Evolutionary conservation across 2,329 filamentous ascomycete species (phyloP).

Genomic region (Geoglossum cookeanum): DNA sequence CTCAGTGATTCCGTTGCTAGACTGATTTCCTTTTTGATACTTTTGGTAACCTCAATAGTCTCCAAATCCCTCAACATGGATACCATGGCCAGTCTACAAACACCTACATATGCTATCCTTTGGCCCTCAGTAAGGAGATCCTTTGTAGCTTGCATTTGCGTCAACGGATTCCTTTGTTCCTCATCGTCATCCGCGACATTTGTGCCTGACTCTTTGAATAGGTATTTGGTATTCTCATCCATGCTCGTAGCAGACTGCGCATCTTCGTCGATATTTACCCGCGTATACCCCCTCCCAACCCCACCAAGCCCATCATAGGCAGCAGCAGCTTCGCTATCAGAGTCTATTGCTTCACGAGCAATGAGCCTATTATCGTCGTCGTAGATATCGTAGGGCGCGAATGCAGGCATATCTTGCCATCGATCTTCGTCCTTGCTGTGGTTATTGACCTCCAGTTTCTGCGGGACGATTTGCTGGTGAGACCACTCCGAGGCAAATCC

Average conservation of each 20-base stretch:
- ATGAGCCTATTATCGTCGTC: slow-evolving; percentile 82
- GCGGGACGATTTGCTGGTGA: slow-evolving; percentile 55
- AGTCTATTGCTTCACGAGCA: slow-evolving; percentile 56
- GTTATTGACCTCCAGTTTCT: slow-evolving; percentile 25
- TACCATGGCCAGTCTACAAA: slow-evolving; percentile 64
- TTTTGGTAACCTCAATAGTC: slow-evolving; percentile 39
- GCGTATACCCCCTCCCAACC: slow-evolving; percentile 85
- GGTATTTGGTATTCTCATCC: slow-evolving; percentile 91
- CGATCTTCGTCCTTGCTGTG: slow-evolving; percentile 41
- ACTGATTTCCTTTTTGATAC: slow-evolving; percentile 51
- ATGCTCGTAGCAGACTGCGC: slow-evolving; percentile 84
- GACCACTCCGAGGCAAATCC: slow-evolving; percentile 60
- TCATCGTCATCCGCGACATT: slow-evolving; percentile 53
- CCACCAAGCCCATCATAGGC: slow-evolving; percentile 66
- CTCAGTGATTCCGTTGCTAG: slow-evolving; percentile 58
- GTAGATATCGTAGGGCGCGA: slow-evolving; percentile 85
- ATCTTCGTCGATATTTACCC: slow-evolving; percentile 89
- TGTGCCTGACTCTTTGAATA: slow-evolving; percentile 63
- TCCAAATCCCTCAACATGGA: slow-evolving; percentile 55
- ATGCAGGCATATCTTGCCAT: slow-evolving; percentile 91
- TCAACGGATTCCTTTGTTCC: slow-evolving; percentile 55
- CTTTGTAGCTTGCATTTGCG: slow-evolving; percentile 91
- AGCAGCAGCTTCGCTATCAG: slow-evolving; percentile 47
- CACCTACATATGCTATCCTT: slow-evolving; percentile 84
- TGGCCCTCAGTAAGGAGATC: slow-evolving; percentile 88